A percentile compares a stretch with the other conserved stretches of the same genome.
Conservation (phyloP, 1,284 basidiomycete genomes). For the Apiotrichum sp. region DNA sequence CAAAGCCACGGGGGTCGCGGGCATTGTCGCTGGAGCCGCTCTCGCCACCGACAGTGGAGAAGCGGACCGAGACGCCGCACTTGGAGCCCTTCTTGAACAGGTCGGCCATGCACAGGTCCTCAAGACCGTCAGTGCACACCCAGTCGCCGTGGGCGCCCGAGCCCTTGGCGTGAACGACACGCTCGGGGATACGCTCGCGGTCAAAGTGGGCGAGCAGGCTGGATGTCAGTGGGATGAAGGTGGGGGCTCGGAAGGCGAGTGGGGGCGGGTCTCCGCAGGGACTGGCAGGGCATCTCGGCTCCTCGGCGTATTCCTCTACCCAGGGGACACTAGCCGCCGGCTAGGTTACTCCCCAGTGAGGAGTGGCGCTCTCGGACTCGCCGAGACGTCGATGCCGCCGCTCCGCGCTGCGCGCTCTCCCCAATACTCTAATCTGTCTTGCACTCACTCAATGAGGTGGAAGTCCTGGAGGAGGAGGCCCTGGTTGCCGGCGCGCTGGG, state of each 20-base stretch:
- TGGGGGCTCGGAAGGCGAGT: not conserved
- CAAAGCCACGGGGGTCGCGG: conserved; percentile 80
- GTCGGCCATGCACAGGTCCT: conserved; percentile 68
- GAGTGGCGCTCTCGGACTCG: no score
- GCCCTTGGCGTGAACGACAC: conserved; percentile 58
- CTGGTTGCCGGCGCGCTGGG: conserved; percentile 64
- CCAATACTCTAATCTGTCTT: no score
- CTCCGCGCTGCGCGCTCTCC: no score
- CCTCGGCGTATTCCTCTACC: no score
- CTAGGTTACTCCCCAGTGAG: no score
- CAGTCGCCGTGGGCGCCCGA: conserved; percentile 88
- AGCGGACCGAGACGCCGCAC: conserved; percentile 48
- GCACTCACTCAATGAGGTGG: conserved; percentile 16
- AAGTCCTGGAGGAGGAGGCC: conserved; percentile 80
- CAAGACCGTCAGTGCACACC: conserved; percentile 73
- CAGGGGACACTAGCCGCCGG: no score
- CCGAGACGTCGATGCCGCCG: no score
- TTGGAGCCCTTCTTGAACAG: conserved; percentile 70
- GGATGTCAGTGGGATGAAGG: not conserved
- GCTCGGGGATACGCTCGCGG: conserved; percentile 74
- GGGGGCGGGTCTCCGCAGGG: not conserved
- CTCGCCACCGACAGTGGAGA: conserved; percentile 60
- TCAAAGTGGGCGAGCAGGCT: conserved; percentile 53
- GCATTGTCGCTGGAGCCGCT: conserved; percentile 81
- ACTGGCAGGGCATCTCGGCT: no score